Base-by-base conservation (phyloP, 805 yeast species). In the Pichia scutulata region DNA sequence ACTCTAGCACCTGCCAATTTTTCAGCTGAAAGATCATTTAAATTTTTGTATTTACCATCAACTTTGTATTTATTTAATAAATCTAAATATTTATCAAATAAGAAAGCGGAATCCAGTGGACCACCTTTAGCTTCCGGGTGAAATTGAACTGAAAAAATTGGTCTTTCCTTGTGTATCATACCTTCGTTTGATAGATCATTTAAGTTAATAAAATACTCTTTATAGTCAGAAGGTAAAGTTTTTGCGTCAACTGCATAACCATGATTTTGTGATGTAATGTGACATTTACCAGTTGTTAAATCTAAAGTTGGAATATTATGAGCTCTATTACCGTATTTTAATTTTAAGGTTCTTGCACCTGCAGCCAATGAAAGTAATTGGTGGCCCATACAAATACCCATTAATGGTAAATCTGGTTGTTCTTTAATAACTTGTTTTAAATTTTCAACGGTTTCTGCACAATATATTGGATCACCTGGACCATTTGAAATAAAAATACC, bases 41-140 rank as follows among this genome's bases (percentile, higher is more conserved):
- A 54, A 39, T 45, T 43, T 10, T 47, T 46, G n/a, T 33, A 43
- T n/a, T 41, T 50, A 41, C 62, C 62, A 60, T 68, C 63, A 47
- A 64, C 66, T 63, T 74, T 77, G 75, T 78, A 89, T 44, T 70
- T 70, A 44, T 72, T 75, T 56, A 93, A 83, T 62, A 84, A 75
- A 39, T 73, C 78, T 60, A 93, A 82, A 71, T 87, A 93, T 69
- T 82, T 88, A 74, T 93, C 98, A 60, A 93, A 93, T 68, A 93
- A 74, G 71, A 81, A 88, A 2, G 89, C 78, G 14, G 97, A 86
- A 70, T 93, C 99, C 62, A 86, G 77, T 52, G 99, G 99, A 60
- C 99, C 99, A 61, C 99, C 98, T 73, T 89, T 92, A 51, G 99
- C 98, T 71, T 93, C 99, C 45, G 99, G 99, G 68, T 93, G 99